Evolutionary conservation across 495 filamentous ascomycete species (phyloP), one percentile per base, ranked within the genome.

Genomic region (Xylaria venustula): DNA sequence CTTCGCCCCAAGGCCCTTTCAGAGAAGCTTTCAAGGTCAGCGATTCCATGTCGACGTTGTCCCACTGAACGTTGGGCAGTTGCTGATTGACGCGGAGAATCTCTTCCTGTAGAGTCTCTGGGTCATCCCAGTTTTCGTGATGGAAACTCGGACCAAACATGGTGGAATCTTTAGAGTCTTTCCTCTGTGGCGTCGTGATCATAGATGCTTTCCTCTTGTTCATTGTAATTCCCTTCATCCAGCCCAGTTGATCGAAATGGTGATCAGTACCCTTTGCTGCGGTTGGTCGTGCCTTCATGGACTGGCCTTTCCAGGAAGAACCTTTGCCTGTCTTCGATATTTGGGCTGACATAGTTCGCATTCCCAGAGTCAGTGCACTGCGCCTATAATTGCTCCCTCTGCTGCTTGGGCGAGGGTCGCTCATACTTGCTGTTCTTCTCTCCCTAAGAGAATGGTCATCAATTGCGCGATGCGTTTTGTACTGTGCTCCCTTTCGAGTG

Each of bases 171-270:
- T 74, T 75, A 3, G 74, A 76, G 14, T 66, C 71, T 30, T 73
- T 64, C 48, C 74, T 70, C 51, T 63, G 64, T 15, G 77, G 64
- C 12, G 65, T 51, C 14, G 72, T 70, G 11, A 71, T 68, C 32
- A 66, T 42, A 0, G 73, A 63, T 7, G 67, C 64, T 50, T 81
- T 81, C 53, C 80, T 76, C 63, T 87, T 87, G 25, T 78, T 83
- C 66, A 97, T 92, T 61, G 91, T 94, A 41, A 97, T 91, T 30
- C 92, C 91, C 59, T 87, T 90, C 90, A 97, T 96, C 93, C 93
- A 97, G 14, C 86, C 82, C 58, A 97, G 93, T 34, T 84, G 91
- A 17, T 79, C 72, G 11, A 75, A 71, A 46, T 71, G 75, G 20
- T 75, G 73, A 65, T 92, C 91, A n/a, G 81, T 78, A 47, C 87